Conservation (phyloP, 164 flowering plant species). For the Amborella trichopoda region DNA sequence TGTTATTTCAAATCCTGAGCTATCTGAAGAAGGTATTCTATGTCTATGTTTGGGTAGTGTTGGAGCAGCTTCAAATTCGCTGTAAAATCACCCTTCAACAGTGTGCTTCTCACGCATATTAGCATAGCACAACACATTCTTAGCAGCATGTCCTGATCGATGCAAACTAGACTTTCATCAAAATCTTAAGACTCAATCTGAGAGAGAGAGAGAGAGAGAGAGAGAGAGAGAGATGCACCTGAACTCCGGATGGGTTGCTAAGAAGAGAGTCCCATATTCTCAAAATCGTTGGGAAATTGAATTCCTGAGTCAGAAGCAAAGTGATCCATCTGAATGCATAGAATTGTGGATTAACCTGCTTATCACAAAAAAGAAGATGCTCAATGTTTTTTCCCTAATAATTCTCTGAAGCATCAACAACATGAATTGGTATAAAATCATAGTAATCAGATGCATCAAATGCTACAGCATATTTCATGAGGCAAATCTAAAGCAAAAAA, state of each 20-base stretch:
- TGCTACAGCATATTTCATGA: too few species aligned
- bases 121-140: conserved; percentile 65
- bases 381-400: too few species aligned
- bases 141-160: conserved; percentile 76
- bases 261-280: conserved; percentile 72
- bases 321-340: conserved; percentile 76
- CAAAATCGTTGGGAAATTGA: conserved; percentile 32
- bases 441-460: too few species aligned
- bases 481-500: too few species aligned
- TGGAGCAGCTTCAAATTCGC: conserved; percentile 56
- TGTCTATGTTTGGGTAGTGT: conserved; percentile 45
- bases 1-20: too few species aligned
- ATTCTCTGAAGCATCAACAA: too few species aligned
- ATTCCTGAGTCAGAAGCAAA: conserved; percentile 63
- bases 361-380: too few species aligned
- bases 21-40: conserved; percentile 47
- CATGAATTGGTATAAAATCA: too few species aligned
- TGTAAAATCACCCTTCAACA: conserved; percentile 45
- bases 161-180: too few species aligned
- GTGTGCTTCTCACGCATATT: conserved; percentile 35
- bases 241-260: conserved; percentile 48
- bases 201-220: too few species aligned
- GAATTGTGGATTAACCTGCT: conserved; percentile 62
- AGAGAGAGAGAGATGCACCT: conserved; percentile 32
- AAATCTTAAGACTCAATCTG: too few species aligned